These are phyloP conservation scores for Scenedesmus sp. DNA, from an alignment of 163 green algal genomes.

Conservation along the genomic window DNA sequence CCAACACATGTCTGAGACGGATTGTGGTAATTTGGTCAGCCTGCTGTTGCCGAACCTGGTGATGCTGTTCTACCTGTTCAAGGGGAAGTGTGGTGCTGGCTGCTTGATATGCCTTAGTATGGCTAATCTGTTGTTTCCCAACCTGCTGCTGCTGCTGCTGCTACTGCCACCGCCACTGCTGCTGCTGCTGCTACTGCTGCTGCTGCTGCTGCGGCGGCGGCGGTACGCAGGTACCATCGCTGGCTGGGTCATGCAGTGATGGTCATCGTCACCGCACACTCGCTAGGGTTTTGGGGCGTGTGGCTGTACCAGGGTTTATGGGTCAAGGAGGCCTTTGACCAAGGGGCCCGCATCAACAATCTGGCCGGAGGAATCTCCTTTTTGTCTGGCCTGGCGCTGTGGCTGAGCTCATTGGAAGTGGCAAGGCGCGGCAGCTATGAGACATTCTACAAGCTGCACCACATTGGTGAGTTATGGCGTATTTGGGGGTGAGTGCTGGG, in stretches of 20 bases:
- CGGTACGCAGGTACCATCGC: slow-evolving; percentile 32
- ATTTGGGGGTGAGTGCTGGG: no score
- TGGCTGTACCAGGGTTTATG: slow-evolving; percentile 43
- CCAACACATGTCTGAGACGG: no score
- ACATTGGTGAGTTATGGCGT: slow-evolving; percentile 17
- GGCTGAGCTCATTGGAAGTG: slow-evolving; percentile 32
- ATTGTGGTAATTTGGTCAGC: no score
- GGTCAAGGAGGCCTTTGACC: slow-evolving; percentile 19
- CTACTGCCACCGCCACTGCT: background rate
- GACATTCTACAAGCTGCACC: slow-evolving; percentile 44
- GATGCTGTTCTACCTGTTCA: slow-evolving; percentile 48
- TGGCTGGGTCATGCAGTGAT: slow-evolving; percentile 52
- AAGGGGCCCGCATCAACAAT: slow-evolving; percentile 43
- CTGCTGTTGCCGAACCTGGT: slow-evolving; percentile 45
- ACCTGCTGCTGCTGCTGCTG: no score
- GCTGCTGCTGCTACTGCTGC: background rate
- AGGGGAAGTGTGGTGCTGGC: slow-evolving; percentile 24
- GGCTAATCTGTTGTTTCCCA: no score
- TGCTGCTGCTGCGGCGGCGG: background rate
- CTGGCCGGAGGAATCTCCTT: slow-evolving; percentile 40
- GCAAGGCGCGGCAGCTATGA: slow-evolving; percentile 39
- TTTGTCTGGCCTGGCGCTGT: slow-evolving; percentile 48
- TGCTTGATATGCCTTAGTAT: background rate
- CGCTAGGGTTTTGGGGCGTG: slow-evolving; percentile 47
- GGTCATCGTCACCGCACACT: slow-evolving; percentile 43